Base-by-base conservation (phyloP, 2,329 filamentous ascomycete genomes). In the Fusarium sp. region DNA sequence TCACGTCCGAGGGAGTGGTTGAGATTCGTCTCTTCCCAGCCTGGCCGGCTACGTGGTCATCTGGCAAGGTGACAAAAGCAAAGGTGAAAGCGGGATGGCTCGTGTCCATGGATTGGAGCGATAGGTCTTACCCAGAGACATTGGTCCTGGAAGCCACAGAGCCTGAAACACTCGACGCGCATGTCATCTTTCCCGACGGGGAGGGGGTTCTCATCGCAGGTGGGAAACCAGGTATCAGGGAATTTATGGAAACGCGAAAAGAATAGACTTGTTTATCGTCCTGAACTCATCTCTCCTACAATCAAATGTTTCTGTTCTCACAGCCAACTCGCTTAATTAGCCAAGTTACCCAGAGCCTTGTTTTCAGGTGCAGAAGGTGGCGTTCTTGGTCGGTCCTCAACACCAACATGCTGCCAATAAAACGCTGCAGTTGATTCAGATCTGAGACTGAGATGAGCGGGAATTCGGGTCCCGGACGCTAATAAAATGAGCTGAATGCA, bases 21-120 rank as follows among this genome's bases (percentile, higher is more conserved):
- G 58, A 72, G 12, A 68, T 78, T 8, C 53, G 51, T 2, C 38
- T 78, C 1, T 36, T 78, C 2, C 74, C 76, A 2, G 76, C 74
- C 10, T 68, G 74, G 12, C 76, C 76, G 0, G 16, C 24, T 1
- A 22, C 62, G 1, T 78, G 76, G 76, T 17, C 27, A 1, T 56
- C 7, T 10, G 76, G 76, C 0, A 64, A 64, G 5, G 5, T 73
- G 1, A 10, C 22, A 2, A 33, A 44, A 9, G 36, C 69, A 1
- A 53, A 63, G 6, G 57, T 66, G 0, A 69, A 61, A 53, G 76
- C 66, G 1, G 72, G 76, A 0, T 75, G 75, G 69, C 5, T 69
- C 0, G 64, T 76, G 3, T 69, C 75, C 0, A n/a, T 77, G 0
- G 40, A 62, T 3, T 77, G 75, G 75, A 36, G 29, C 29, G 29